These are phyloP conservation scores for Fusarium veterinarium DNA, from an alignment of 2,329 filamentous ascomycete genomes.

Conservation along the genomic window DNA sequence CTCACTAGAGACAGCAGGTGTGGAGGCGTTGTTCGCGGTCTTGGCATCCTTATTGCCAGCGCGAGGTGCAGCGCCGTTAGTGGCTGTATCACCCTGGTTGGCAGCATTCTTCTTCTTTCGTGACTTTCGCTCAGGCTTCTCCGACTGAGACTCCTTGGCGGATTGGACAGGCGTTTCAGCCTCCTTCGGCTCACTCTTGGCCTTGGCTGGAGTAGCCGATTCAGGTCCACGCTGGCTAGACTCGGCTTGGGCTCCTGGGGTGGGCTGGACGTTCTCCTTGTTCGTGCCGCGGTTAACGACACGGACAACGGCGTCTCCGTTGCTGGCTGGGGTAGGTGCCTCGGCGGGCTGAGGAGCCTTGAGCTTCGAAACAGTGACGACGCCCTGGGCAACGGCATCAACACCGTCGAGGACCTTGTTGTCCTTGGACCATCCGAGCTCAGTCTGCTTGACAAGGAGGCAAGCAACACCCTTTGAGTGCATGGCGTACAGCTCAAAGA, in stretches of 20 bases:
- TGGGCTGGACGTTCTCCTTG: conserved; percentile 52
- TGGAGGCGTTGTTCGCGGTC: conserved; percentile 39
- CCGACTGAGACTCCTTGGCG: conserved; percentile 55
- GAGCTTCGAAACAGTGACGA: conserved; percentile 80
- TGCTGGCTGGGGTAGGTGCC: conserved; percentile 48
- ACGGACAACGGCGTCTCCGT: conserved; percentile 50
- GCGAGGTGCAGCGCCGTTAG: conserved; percentile 55
- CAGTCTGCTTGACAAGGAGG: conserved; percentile 84
- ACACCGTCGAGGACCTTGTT: conserved; percentile 86
- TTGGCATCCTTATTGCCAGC: conserved; percentile 52
- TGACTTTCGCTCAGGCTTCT: conserved; percentile 71
- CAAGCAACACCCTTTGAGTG: conserved; percentile 97
- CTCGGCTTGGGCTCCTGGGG: conserved; percentile 42
- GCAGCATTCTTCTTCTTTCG: conserved; percentile 74
- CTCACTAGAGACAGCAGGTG: conserved; percentile 55
- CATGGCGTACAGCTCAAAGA: conserved; percentile 97
- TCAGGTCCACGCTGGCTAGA: conserved; percentile 49
- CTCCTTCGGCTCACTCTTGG: conserved; percentile 60
- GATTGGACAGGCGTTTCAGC: conserved; percentile 57
- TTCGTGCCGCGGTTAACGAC: conserved; percentile 49
- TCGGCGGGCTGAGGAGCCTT: conserved; percentile 62
- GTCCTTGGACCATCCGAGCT: conserved; percentile 91
- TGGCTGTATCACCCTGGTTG: conserved; percentile 57
- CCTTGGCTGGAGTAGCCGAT: conserved; percentile 51
- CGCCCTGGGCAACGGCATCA: conserved; percentile 78